phyloP scores from a whole-genome alignment of 331 rosid species.

The Cydonia oblonga region DNA sequence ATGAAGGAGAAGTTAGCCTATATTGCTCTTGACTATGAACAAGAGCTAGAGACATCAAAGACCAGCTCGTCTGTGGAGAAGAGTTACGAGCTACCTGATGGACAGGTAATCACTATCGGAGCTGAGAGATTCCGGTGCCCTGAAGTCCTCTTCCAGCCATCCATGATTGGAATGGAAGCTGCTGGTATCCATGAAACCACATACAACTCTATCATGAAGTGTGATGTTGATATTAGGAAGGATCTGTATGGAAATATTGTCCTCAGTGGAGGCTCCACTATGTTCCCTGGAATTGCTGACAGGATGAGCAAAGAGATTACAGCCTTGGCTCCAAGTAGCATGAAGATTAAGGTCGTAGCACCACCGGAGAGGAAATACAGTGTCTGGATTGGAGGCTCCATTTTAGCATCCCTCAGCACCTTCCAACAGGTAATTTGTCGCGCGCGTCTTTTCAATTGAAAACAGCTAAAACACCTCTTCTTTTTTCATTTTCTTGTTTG shows the following conservation, averaged over 20 bases:
- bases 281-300: conserved; percentile 98
- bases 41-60: conserved; percentile 79
- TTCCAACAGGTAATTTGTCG: conserved; percentile 79
- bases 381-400: conserved; percentile 99
- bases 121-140: conserved; percentile 95
- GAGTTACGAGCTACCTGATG: conserved; percentile 94
- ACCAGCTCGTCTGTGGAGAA: conserved; percentile 93
- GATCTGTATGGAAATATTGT: conserved; percentile 94
- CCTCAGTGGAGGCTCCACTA: conserved; percentile 90
- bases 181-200: conserved; percentile 96
- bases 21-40: conserved; percentile 90
- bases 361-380: conserved; percentile 99
- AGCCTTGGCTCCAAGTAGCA: conserved; percentile 93
- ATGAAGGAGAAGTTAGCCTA: conserved; percentile 89
- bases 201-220: conserved; percentile 92
- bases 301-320: conserved; percentile 98
- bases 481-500: background rate
- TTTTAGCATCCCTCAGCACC: conserved; percentile 96
- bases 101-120: conserved; percentile 91
- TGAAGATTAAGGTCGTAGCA: conserved; percentile 93
- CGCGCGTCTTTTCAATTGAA: background rate
- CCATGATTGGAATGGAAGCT: conserved; percentile 98
- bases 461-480: background rate
- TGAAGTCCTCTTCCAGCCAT: conserved; percentile 95
- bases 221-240: conserved; percentile 92